Base-by-base conservation (phyloP, 352 stramenopile species). In the Globisporangium uncinulatum region DNA sequence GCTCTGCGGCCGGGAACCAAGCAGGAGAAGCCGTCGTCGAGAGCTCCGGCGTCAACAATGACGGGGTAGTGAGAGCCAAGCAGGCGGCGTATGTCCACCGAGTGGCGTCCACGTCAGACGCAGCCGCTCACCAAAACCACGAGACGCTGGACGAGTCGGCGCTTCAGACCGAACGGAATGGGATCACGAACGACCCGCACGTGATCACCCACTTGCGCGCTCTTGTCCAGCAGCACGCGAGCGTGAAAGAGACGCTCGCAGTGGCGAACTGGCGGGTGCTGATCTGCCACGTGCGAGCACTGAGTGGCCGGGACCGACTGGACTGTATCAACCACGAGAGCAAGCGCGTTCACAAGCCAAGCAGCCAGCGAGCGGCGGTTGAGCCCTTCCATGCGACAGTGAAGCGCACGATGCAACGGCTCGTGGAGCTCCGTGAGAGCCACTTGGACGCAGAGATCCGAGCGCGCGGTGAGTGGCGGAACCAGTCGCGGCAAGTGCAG, bases 191-290 rank as follows among this genome's bases (percentile, higher is more conserved):
- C 7, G 74, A 86, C 17, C 74, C 76, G 0, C 57, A 79, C 21
- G 65, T 83, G n/a, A 76, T 89, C 45, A 45, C 51, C 0, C 73
- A 86, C 29, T 60, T 89, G 8, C 69, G 69, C n/a, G 53, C 59
- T 9, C 56, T 89, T 20, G 65, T 86, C 17, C 71, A 74, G 17
- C 47, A 74, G 29, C 75, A 63, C n/a, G n/a, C 54, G 6, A 58
- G 14, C 20, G 57, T 67, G 5, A 73, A 73, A 21, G 39, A 72
- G 21, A 15, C 17, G 0, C 36, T 84, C 2, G 60, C 62, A 0
- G 7, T 73, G 6, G 57, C 54, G 17, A 77, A 76, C 10, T 89
- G 79, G 79, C 47, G 67, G 31, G 61, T 83, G 19, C 60, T 89
- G 42, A 41, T 87, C n/a, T 71, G 32, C 39, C 63, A 70, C 37